Evolutionary conservation across 2,329 filamentous ascomycete species (phyloP).

Genomic region (Mycosphaerella sp.): DNA sequence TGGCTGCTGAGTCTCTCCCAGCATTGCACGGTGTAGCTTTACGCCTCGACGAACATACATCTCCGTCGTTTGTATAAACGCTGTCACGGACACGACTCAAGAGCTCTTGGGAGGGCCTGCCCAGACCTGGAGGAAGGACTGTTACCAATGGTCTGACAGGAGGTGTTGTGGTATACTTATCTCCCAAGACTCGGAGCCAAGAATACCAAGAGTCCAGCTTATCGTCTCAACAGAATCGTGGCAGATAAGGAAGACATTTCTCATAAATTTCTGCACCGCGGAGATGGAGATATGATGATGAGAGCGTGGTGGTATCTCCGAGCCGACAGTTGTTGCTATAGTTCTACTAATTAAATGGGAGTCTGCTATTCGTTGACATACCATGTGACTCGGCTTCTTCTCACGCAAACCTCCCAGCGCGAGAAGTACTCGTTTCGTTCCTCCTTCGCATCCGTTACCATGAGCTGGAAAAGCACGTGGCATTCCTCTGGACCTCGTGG

Average conservation of each 20-base stretch:
- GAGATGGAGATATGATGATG: background rate
- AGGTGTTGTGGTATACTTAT: conserved; percentile 4
- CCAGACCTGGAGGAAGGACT: background rate
- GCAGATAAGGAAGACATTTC: background rate
- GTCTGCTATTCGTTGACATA: too few species aligned
- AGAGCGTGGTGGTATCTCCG: background rate
- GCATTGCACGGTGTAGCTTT: background rate
- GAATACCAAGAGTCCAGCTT: conserved; percentile 2
- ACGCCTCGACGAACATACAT: background rate
- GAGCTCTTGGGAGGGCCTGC: background rate
- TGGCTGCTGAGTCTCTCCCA: background rate
- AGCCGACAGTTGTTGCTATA: too few species aligned
- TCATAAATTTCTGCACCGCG: background rate
- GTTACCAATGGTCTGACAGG: background rate
- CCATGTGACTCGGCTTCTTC: too few species aligned
- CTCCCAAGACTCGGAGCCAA: conserved; percentile 9
- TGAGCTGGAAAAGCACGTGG: background rate
- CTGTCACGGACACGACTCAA: background rate
- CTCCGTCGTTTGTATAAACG: background rate
- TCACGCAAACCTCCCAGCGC: too few species aligned
- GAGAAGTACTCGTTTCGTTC: too few species aligned
- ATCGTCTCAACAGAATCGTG: background rate
- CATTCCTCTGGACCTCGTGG: background rate
- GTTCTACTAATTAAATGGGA: too few species aligned
- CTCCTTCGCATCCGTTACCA: background rate